Conservation (phyloP, 192 early-diverging fungal species). For the Entrophospora sp. region DNA sequence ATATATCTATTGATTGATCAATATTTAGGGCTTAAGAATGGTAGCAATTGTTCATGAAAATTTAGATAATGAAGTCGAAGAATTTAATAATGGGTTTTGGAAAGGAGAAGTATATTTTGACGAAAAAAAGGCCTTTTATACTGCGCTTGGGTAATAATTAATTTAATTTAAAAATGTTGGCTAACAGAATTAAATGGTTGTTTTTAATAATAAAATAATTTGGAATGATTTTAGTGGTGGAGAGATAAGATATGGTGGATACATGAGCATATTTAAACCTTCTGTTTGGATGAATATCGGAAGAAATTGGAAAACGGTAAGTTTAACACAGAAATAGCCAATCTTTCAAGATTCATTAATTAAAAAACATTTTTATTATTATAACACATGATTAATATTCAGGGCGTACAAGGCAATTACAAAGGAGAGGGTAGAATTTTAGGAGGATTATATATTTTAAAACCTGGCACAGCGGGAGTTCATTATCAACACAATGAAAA, state of each 20-base stretch:
- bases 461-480: slow-evolving; percentile 22
- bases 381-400: slow-evolving; percentile 15
- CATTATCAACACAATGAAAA: slow-evolving; percentile 38
- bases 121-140: slow-evolving; percentile 31
- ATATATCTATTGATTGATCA: no score
- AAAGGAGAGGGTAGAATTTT: slow-evolving; percentile 38
- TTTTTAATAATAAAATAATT: background rate
- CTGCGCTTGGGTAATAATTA: slow-evolving; percentile 29
- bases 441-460: slow-evolving; percentile 33
- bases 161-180: background rate
- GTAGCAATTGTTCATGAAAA: slow-evolving; percentile 39
- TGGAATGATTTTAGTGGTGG: slow-evolving; percentile 23
- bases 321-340: background rate
- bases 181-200: background rate
- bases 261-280: slow-evolving; percentile 22
- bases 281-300: slow-evolving; percentile 26
- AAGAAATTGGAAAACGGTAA: background rate
- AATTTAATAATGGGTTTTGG: slow-evolving; percentile 39
- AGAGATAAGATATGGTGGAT: slow-evolving; percentile 23
- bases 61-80: slow-evolving; percentile 26
- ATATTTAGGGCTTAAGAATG: slow-evolving; percentile 33
- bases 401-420: slow-evolving; percentile 34
- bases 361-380: background rate
- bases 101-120: slow-evolving; percentile 34
- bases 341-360: background rate